A percentile compares a stretch with the other conserved stretches of the same genome.
Evolutionary conservation across 2,329 filamentous ascomycete species (phyloP).

Genomic region (Penicillium brevicompactum): DNA sequence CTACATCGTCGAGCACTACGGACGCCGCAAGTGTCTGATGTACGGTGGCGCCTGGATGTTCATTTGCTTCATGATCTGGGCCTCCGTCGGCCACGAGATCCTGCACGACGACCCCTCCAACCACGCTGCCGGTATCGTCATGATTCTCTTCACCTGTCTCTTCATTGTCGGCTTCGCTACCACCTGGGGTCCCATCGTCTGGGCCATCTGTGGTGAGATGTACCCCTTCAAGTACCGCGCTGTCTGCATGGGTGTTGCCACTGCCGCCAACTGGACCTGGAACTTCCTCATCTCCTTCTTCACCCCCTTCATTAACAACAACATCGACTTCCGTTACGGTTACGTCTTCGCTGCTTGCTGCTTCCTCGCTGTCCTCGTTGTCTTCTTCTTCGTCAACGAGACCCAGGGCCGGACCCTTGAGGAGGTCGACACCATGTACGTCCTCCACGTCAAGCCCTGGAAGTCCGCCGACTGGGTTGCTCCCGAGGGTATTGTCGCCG

Average conservation of each 20-base stretch:
- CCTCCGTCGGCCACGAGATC: slow-evolving; percentile 56
- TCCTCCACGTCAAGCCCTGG: slow-evolving; percentile 65
- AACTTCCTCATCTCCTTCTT: slow-evolving; percentile 79
- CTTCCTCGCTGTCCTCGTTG: slow-evolving; percentile 63
- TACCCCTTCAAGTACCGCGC: slow-evolving; percentile 60
- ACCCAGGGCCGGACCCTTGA: slow-evolving; percentile 73
- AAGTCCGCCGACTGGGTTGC: slow-evolving; percentile 58
- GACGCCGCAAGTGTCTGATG: slow-evolving; percentile 69
- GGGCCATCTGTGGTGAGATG: slow-evolving; percentile 49
- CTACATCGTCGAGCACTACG: slow-evolving; percentile 70
- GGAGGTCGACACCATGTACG: slow-evolving; percentile 79
- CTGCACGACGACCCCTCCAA: slow-evolving; percentile 42
- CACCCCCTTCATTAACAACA: slow-evolving; percentile 73
- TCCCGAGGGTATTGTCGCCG: slow-evolving; percentile 34
- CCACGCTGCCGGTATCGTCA: slow-evolving; percentile 61
- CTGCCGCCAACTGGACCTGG: slow-evolving; percentile 76
- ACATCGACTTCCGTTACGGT: slow-evolving; percentile 75
- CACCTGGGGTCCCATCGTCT: slow-evolving; percentile 67
- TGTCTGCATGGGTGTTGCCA: slow-evolving; percentile 76
- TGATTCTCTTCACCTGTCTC: slow-evolving; percentile 73
- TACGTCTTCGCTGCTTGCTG: slow-evolving; percentile 79
- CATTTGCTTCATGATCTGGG: slow-evolving; percentile 63
- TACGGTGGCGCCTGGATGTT: slow-evolving; percentile 69
- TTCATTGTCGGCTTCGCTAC: slow-evolving; percentile 73
- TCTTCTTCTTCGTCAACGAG: slow-evolving; percentile 79